Evolutionary conservation across 2,329 filamentous ascomycete species (phyloP).

Genomic region (Nigrograna mackinnonii): DNA sequence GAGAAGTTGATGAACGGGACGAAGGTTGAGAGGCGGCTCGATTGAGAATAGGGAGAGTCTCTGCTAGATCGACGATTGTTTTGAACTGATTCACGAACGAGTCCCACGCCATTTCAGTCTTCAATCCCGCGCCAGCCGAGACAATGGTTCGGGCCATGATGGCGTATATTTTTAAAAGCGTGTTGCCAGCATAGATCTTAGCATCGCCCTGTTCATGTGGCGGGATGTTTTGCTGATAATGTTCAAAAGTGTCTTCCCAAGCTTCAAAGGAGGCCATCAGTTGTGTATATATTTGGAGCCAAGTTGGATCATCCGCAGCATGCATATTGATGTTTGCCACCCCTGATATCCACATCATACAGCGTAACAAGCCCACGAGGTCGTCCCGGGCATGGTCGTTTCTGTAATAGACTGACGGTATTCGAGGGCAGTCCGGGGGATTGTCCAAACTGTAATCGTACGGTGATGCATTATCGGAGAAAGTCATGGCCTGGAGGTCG

Average conservation of each 20-base stretch:
- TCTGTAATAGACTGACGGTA: constrained; percentile 19
- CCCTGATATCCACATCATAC: constrained; percentile 31
- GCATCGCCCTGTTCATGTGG: constrained; percentile 19
- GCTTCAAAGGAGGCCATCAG: constrained; percentile 18
- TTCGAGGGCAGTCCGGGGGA: constrained; percentile 21
- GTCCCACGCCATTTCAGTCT: constrained; percentile 27
- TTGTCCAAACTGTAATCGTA: constrained; percentile 24
- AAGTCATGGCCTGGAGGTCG: constrained; percentile 35
- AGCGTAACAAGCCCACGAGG: constrained; percentile 25
- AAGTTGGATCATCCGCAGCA: constrained; percentile 21
- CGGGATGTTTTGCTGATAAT: constrained; percentile 19
- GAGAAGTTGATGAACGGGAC: constrained; percentile 9
- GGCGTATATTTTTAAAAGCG: constrained; percentile 24
- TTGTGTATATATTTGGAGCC: constrained; percentile 19
- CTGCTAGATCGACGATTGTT: constrained; percentile 27
- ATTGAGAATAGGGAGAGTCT: constrained; percentile 23
- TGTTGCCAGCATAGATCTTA: constrained; percentile 28
- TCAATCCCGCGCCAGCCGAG: constrained; percentile 14
- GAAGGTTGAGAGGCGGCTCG: constrained; percentile 10
- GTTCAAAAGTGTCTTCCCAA: constrained; percentile 23
- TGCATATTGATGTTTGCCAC: constrained; percentile 20
- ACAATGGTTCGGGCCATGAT: constrained; percentile 24
- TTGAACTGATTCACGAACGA: constrained; percentile 22
- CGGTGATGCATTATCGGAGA: constrained; percentile 28
- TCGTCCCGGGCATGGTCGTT: constrained; percentile 25